A percentile compares a stretch with the other conserved stretches of the same genome.
Evolutionary conservation across 805 yeast genomes (phyloP).

Genomic region (Maudiozyma turicensis): DNA sequence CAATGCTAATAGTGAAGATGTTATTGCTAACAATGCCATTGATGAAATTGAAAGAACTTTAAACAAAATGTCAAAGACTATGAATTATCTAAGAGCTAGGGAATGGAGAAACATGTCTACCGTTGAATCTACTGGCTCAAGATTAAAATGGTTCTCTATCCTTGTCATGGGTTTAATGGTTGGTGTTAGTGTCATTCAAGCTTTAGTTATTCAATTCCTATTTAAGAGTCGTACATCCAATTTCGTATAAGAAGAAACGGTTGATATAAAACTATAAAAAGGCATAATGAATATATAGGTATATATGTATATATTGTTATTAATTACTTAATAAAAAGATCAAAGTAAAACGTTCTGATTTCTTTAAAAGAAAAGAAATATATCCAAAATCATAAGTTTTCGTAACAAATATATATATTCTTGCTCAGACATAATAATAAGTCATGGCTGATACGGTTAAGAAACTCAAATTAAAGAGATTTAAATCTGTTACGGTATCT

Average conservation of each 20-base stretch:
- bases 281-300: too few species aligned
- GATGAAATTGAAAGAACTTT: conserved; percentile 50
- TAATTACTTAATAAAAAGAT: too few species aligned
- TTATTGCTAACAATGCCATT: conserved; percentile 44
- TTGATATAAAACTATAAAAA: too few species aligned
- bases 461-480: conserved; percentile 20
- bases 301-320: too few species aligned
- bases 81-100: conserved; percentile 89
- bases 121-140: conserved; percentile 66
- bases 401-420: neutral
- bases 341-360: too few species aligned
- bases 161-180: conserved; percentile 65
- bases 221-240: conserved; percentile 44
- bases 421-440: conserved; percentile 12
- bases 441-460: conserved; percentile 18
- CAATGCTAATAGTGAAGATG: conserved; percentile 32
- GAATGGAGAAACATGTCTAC: conserved; percentile 95
- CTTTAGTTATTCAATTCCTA: conserved; percentile 72
- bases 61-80: conserved; percentile 46
- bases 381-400: neutral
- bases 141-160: conserved; percentile 69
- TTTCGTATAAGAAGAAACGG: conserved; percentile 22
- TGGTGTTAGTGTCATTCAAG: conserved; percentile 68
- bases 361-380: neutral
- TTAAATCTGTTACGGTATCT: conserved; percentile 14